Percentiles rank a stretch among this genome's conserved stretches.
Conservation (phyloP, 139 green algal genomes). For the Volvox africanus region DNA sequence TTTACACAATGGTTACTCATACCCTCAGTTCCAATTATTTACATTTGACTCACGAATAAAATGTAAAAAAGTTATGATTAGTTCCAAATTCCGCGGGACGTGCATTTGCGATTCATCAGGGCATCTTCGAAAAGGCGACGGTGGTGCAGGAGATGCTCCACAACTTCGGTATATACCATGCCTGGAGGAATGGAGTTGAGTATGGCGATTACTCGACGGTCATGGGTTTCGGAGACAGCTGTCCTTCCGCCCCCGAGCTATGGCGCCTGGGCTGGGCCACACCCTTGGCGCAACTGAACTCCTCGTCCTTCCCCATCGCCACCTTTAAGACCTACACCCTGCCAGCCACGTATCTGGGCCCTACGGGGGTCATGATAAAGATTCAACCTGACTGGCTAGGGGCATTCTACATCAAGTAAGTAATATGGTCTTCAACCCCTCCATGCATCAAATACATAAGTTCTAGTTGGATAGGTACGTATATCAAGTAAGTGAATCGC, state of each 20-base stretch:
- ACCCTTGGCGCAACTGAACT: neutral
- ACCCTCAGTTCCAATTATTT: too few species aligned
- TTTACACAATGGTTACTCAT: too few species aligned
- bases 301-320: neutral
- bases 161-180: neutral
- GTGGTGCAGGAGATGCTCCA: neutral
- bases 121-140: neutral
- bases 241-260: neutral
- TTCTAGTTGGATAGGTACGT: too few species aligned
- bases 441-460: too few species aligned
- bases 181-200: neutral
- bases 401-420: neutral
- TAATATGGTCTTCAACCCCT: too few species aligned
- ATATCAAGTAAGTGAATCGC: too few species aligned
- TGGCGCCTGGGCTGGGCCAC: constrained; percentile 22
- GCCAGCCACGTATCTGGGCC: constrained; percentile 8
- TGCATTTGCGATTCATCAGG: neutral
- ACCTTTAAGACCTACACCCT: neutral
- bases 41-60: too few species aligned
- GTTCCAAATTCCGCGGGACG: too few species aligned
- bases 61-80: too few species aligned
- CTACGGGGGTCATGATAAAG: neutral
- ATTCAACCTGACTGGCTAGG: neutral
- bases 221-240: constrained; percentile 14
- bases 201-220: neutral